Evolutionary conservation across 1,139 yeast genomes (phyloP), one percentile per base, ranked within the genome.

Genomic region (Saccharomyces hybrid): DNA sequence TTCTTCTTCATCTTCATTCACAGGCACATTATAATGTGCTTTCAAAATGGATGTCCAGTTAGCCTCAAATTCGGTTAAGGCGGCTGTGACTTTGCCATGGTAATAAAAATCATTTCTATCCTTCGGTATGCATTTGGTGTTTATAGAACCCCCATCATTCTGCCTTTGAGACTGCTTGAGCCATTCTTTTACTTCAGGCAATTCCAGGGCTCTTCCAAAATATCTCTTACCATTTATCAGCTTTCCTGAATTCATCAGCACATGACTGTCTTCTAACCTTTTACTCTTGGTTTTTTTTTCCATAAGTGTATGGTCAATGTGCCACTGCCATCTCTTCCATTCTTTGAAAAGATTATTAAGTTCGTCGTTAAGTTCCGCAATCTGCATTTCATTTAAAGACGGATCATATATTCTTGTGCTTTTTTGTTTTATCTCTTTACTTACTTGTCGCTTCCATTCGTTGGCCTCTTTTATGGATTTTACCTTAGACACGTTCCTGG

Each of bases 161-260:
- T 53, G 54, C 26, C 58, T 64, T 41, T 56, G 55, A 49, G 64
- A 63, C 50, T 72, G 68, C 55, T 77, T 73, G 31, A 84, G 62
- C 38, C 82, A 60, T 58, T 79, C 78, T 57, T 80, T 78, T 3
- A 86, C 91, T 60, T 88, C 96, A 0, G 91, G 88, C 13, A 90
- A 71, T 49, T 88, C 95, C 53, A 81, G 77, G 0, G 97, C 96
- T 51, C 96, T 71, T 0, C 97, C 97, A 71, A 82, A 90, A 68
- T 88, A 90, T 59, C 87, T 72, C 62, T 82, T 83, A 1, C 90
- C 81, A 73, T 14, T 51, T 1, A 65, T 47, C 2, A 61, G 26
- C 32, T 58, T 58, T 2, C 70, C 68, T 28, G 65, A 59, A 52
- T 60, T 5, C 64, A 66, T 56, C 55, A 23, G 55, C 58, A 44